Evolutionary conservation across 1,139 yeast species (phyloP).

Genomic region (Sugiyamaella japonica): DNA sequence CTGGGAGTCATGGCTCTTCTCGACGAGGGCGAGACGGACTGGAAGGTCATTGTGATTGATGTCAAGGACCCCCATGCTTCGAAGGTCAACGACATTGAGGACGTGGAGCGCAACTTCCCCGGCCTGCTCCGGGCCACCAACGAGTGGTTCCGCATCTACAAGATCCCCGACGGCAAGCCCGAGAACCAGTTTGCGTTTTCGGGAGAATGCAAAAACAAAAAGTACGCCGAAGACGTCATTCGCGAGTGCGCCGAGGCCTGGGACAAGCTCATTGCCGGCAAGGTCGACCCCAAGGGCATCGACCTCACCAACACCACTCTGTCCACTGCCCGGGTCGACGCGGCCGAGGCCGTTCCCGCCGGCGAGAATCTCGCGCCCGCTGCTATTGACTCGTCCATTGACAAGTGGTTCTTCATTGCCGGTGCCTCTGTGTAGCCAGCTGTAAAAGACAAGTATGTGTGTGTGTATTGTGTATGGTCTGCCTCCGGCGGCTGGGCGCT

Average conservation of each 20-base stretch:
- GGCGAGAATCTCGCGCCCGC: constrained; percentile 70
- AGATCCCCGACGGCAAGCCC: constrained; percentile 89
- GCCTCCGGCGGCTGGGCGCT: neutral
- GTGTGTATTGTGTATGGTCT: neutral
- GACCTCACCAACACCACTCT: constrained; percentile 75
- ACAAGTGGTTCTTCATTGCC: constrained; percentile 98
- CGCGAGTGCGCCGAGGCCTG: constrained; percentile 72
- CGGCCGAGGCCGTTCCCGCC: constrained; percentile 53
- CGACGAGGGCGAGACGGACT: constrained; percentile 92
- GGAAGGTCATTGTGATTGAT: constrained; percentile 84
- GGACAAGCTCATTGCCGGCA: constrained; percentile 59
- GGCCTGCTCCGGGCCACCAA: constrained; percentile 79
- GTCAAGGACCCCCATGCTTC: constrained; percentile 73
- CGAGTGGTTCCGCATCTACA: constrained; percentile 90
- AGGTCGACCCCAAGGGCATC: constrained; percentile 47
- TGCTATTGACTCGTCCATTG: constrained; percentile 93
- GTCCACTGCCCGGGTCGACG: constrained; percentile 49
- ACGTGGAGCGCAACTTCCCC: constrained; percentile 73
- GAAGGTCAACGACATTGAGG: constrained; percentile 70
- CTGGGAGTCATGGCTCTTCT: constrained; percentile 83
- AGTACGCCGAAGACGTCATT: constrained; percentile 70
- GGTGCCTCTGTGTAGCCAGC: constrained; percentile 62
- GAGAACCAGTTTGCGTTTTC: constrained; percentile 82
- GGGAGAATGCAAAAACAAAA: constrained; percentile 73
- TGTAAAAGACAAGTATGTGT: neutral